Conservation (phyloP, 306 rosid species). For the Senna siamea region DNA sequence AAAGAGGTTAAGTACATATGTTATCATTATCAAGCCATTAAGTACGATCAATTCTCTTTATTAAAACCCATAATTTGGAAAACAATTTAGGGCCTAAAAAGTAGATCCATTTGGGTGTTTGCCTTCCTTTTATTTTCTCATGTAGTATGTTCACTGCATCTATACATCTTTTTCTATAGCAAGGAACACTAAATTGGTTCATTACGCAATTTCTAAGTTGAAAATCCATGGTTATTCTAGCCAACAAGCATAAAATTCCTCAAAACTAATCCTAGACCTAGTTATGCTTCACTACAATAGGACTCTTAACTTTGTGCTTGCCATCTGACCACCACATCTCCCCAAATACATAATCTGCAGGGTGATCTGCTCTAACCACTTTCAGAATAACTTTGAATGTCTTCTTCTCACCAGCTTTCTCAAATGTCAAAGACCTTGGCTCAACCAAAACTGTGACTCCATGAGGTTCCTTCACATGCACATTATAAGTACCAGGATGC, state of each 20-base stretch:
- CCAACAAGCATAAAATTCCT: not conserved
- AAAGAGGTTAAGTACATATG: not conserved
- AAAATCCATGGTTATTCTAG: not conserved
- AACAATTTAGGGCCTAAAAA: not conserved
- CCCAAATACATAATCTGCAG: slow-evolving; percentile 50
- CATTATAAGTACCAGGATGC: slow-evolving; percentile 51
- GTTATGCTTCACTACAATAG: slow-evolving; percentile 45
- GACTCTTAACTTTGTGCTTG: slow-evolving; percentile 33
- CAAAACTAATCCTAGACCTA: not conserved
- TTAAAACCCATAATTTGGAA: no score
- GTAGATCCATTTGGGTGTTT: no score
- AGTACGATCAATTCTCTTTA: no score
- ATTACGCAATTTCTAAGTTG: no score
- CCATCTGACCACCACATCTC: slow-evolving; percentile 49
- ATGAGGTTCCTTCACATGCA: slow-evolving; percentile 48
- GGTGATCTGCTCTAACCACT: not conserved
- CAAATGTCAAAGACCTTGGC: slow-evolving; percentile 53
- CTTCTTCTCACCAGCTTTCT: slow-evolving; percentile 55
- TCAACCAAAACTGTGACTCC: slow-evolving; percentile 50
- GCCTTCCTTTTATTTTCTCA: not conserved
- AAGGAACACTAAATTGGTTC: no score
- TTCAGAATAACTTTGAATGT: slow-evolving; percentile 48
- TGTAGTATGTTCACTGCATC: not conserved
- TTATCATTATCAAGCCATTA: not conserved
- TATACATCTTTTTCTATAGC: no score